Conservation (phyloP, 139 green algal genomes). For the Chlamydomonas applanata region DNA sequence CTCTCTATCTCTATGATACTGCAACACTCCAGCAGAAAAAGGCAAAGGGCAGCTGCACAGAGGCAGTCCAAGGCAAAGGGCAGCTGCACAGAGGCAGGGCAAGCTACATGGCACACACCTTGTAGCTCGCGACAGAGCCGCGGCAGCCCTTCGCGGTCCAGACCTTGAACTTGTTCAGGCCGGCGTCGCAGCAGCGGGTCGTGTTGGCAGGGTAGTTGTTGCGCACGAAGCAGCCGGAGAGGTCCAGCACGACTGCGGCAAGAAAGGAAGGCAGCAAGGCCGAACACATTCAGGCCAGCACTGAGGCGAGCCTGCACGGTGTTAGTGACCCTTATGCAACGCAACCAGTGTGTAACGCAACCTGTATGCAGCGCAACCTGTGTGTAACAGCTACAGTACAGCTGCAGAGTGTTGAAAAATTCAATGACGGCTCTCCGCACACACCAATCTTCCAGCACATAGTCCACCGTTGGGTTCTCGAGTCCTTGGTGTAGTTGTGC, state of each 20-base stretch:
- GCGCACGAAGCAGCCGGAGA: background rate
- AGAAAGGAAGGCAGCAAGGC: background rate
- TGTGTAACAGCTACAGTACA: background rate
- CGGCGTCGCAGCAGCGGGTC: conserved; percentile 6
- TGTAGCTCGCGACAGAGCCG: background rate
- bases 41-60: too few species aligned
- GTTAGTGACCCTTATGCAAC: too few species aligned
- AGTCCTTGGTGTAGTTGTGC: background rate
- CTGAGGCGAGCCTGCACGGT: background rate
- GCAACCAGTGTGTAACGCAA: background rate
- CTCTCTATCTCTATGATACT: too few species aligned
- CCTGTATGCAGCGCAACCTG: background rate
- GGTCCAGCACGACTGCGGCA: conserved; percentile 5
- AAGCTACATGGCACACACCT: too few species aligned
- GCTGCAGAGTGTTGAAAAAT: background rate
- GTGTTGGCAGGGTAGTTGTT: background rate
- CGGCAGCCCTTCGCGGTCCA: background rate
- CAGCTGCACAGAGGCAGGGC: too few species aligned
- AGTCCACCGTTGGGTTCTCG: background rate
- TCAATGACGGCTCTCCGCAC: background rate
- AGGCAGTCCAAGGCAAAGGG: too few species aligned
- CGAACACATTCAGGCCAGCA: background rate
- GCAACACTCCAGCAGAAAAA: too few species aligned
- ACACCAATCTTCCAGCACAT: background rate
- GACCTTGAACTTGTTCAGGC: conserved; percentile 1